Evolutionary conservation across 2,329 filamentous ascomycete genomes (phyloP).

Genomic region (Magnaporthiopsis poae): DNA sequence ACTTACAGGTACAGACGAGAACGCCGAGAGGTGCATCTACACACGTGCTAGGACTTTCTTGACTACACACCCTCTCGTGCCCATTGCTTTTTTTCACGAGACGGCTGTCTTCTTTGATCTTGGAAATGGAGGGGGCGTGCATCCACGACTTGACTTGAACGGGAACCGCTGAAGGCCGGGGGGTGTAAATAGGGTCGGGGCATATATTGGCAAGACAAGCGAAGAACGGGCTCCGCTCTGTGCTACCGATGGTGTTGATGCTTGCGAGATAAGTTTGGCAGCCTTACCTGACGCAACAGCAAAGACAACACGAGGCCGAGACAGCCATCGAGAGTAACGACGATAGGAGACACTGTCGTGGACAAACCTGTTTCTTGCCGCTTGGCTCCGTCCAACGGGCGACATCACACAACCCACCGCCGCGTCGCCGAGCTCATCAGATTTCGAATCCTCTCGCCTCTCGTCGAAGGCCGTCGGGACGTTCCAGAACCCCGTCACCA

Average conservation of each 20-base stretch:
- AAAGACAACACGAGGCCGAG: neutral
- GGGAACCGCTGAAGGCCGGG: neutral
- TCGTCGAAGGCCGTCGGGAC: neutral
- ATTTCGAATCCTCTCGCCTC: neutral
- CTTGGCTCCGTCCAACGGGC: neutral
- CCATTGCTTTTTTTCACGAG: neutral
- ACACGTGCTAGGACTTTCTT: neutral
- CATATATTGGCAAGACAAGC: slow-evolving; percentile 3
- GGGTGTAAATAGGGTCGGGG: neutral
- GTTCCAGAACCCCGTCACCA: neutral
- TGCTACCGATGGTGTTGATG: neutral
- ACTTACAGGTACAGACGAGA: neutral
- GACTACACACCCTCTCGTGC: neutral
- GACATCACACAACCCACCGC: neutral
- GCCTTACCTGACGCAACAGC: neutral
- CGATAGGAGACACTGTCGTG: neutral
- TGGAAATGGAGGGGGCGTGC: neutral
- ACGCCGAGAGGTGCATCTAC: neutral
- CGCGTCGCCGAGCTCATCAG: neutral
- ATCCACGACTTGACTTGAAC: neutral
- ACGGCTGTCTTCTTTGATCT: neutral
- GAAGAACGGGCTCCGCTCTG: neutral
- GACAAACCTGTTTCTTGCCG: neutral
- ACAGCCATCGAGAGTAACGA: neutral
- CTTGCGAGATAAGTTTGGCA: neutral